A percentile compares a stretch with the other conserved stretches of the same genome.
phyloP scores from a whole-genome alignment of 805 yeast genomes.

The Myxozyma monticola region DNA sequence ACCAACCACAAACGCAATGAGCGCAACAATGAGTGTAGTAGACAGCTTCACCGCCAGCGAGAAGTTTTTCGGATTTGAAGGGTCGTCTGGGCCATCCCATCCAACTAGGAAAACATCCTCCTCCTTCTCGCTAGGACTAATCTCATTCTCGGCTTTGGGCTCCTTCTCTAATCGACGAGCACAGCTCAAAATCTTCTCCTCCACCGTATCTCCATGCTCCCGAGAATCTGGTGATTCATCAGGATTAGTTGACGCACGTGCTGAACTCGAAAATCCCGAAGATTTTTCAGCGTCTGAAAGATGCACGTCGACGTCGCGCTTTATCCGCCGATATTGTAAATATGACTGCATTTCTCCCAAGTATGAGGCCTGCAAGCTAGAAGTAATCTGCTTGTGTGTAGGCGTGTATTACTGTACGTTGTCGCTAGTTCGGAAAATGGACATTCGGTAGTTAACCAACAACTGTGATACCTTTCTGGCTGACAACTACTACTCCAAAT shows the following conservation, averaged over 20 bases:
- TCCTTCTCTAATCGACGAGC: background rate
- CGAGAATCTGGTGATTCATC: background rate
- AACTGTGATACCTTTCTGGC: too few relatives aligned
- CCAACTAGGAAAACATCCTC: conserved; percentile 17
- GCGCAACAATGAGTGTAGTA: conserved; percentile 20
- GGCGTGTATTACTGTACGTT: too few relatives aligned
- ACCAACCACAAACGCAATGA: conserved; percentile 25
- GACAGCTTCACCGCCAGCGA: conserved; percentile 1
- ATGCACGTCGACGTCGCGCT: background rate
- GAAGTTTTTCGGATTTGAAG: conserved; percentile 22
- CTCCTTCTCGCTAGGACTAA: background rate
- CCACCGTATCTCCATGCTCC: background rate
- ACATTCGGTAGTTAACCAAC: too few relatives aligned
- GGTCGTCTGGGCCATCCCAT: conserved; percentile 28
- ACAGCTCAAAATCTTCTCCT: background rate
- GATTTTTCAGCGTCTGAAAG: background rate
- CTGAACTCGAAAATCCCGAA: background rate
- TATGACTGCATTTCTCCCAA: conserved; percentile 10
- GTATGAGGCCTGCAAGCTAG: too few relatives aligned
- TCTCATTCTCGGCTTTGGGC: background rate
- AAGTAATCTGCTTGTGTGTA: too few relatives aligned
- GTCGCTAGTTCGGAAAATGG: too few relatives aligned
- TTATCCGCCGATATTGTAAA: conserved; percentile 3
- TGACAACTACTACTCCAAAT: too few relatives aligned
- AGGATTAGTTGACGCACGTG: background rate